These are phyloP conservation scores for Sanguinoderma infundibulare DNA, from an alignment of 1,284 basidiomycete species.

Conservation along the genomic window DNA sequence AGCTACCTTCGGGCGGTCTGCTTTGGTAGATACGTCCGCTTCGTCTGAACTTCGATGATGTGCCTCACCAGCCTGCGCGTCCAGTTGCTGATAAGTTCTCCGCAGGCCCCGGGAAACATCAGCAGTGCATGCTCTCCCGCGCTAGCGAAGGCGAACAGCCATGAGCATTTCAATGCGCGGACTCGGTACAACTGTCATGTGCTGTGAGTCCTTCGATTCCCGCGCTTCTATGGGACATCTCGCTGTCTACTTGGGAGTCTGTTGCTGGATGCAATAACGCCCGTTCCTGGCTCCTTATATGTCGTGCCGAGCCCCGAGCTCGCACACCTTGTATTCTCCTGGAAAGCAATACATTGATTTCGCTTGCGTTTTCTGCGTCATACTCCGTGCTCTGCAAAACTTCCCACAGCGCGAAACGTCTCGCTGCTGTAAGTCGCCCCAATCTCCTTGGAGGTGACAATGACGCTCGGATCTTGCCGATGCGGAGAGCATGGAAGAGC, in stretches of 20 bases:
- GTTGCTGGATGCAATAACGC: no score
- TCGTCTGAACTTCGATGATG: conserved; percentile 37
- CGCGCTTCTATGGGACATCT: no score
- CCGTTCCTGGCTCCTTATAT: no score
- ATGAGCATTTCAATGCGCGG: not conserved
- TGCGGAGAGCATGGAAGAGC: not conserved
- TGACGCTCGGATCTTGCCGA: not conserved
- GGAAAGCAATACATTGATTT: no score
- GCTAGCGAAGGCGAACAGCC: not conserved
- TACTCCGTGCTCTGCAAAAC: no score
- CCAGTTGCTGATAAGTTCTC: not conserved
- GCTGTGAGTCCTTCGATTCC: not conserved
- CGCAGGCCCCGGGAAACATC: not conserved
- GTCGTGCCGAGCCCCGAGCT: no score
- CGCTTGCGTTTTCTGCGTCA: no score
- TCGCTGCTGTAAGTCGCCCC: no score
- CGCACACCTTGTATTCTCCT: no score
- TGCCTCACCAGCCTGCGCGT: not conserved
- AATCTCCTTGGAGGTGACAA: not conserved
- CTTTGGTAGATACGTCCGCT: conserved; percentile 46
- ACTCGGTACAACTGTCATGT: not conserved
- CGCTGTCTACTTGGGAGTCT: no score
- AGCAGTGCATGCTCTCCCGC: not conserved
- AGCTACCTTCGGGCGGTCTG: conserved; percentile 61
- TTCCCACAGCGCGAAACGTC: no score